A percentile compares a stretch with the other conserved stretches of the same genome.
Conservation (phyloP, 306 rosid genomes). For the Fragaria iinumae region DNA sequence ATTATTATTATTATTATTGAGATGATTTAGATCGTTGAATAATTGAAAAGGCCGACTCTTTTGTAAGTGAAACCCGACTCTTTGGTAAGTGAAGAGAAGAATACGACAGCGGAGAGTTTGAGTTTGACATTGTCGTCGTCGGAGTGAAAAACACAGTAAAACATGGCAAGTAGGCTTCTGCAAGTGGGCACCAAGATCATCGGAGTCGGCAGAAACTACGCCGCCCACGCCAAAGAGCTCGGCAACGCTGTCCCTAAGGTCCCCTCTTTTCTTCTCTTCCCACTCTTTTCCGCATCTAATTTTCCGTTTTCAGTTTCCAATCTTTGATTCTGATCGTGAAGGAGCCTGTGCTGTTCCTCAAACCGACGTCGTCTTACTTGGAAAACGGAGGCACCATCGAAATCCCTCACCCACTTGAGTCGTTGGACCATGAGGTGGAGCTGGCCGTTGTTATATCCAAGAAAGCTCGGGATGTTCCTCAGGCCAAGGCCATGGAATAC, state of each 20-base stretch:
- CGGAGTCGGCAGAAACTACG: constrained; percentile 91
- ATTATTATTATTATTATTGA: no score
- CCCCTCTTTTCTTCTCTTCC: not conserved
- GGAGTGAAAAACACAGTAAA: not conserved
- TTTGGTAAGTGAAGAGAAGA: not conserved
- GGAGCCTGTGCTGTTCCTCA: constrained; percentile 87
- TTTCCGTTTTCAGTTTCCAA: not conserved
- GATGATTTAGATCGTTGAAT: no score
- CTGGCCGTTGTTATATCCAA: constrained; percentile 80
- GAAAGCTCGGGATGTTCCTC: constrained; percentile 86
- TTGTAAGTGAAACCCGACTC: no score
- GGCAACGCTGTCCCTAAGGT: constrained; percentile 99
- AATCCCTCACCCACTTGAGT: constrained; percentile 73
- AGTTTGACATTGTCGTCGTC: not conserved
- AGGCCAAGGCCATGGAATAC: constrained; percentile 79
- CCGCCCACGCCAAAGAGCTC: constrained; percentile 91
- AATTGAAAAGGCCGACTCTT: no score
- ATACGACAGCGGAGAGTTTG: not conserved
- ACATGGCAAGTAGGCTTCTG: constrained; percentile 40
- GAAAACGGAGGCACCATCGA: constrained; percentile 83
- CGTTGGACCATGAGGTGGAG: constrained; percentile 91
- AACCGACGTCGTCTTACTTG: constrained; percentile 93
- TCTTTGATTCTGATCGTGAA: constrained; percentile 15
- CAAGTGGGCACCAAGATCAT: constrained; percentile 77
- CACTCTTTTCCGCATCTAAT: not conserved